Conservation (phyloP, 495 filamentous ascomycete species). For the Clavariopsis aquatica region DNA sequence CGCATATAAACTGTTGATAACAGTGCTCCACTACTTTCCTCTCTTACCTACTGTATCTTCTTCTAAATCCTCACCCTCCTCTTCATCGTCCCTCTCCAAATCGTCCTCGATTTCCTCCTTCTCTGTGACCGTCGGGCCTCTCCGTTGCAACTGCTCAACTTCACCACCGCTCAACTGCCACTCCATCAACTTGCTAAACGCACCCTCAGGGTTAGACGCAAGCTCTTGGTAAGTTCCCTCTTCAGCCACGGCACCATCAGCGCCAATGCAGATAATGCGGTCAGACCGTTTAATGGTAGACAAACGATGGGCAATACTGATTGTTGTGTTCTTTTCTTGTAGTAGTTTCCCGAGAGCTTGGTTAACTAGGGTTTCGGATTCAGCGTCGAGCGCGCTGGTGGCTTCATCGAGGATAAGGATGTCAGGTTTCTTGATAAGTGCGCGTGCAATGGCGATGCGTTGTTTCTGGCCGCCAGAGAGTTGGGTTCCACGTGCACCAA, state of each 20-base stretch:
- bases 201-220: conserved; percentile 67
- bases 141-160: conserved; percentile 19
- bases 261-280: conserved; percentile 82
- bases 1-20: not conserved
- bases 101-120: conserved; percentile 46
- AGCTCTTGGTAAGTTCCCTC: conserved; percentile 80
- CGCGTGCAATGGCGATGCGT: conserved; percentile 93
- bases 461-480: conserved; percentile 97
- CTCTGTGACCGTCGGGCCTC: conserved; percentile 37
- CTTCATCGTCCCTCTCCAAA: conserved; percentile 33
- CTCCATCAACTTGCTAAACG: conserved; percentile 95
- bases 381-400: conserved; percentile 83
- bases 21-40: conserved; percentile 2
- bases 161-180: conserved; percentile 88
- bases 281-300: conserved; percentile 96
- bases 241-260: conserved; percentile 86
- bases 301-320: conserved; percentile 92
- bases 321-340: conserved; percentile 85
- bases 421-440: conserved; percentile 92
- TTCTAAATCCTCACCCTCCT: conserved; percentile 20
- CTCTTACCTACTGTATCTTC: conserved; percentile 18
- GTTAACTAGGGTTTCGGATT: conserved; percentile 95
- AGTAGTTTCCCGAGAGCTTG: conserved; percentile 79
- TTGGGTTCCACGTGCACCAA: conserved; percentile 89
- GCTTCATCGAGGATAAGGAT: conserved; percentile 92